Conservation (phyloP, 352 stramenopile genomes). For the Phytophthora pluvialis region DNA sequence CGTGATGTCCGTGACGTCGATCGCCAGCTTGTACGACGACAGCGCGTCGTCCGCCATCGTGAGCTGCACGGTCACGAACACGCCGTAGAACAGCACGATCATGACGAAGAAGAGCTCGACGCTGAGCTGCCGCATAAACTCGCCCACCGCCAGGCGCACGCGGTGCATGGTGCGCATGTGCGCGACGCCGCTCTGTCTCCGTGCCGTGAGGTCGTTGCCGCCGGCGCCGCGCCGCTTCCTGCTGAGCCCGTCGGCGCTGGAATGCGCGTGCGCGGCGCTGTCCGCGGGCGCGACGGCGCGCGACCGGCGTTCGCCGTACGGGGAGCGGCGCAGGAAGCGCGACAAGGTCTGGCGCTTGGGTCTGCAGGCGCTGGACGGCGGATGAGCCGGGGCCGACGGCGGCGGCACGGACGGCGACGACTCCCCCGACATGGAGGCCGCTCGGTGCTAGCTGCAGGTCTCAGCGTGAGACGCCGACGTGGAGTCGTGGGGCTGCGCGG, state of each 20-base stretch:
- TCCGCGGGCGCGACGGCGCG: slow-evolving; percentile 67
- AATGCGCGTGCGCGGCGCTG: slow-evolving; percentile 16
- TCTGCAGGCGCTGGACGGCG: slow-evolving; percentile 42
- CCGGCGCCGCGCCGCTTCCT: slow-evolving; percentile 46
- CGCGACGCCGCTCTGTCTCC: slow-evolving; percentile 39
- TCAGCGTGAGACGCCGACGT: slow-evolving; percentile 21
- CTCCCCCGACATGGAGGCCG: slow-evolving; percentile 32
- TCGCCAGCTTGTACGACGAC: slow-evolving; percentile 60
- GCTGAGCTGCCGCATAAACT: slow-evolving; percentile 85
- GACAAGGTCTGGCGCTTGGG: slow-evolving; percentile 69
- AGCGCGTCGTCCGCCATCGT: slow-evolving; percentile 68
- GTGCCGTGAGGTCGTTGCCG: slow-evolving; percentile 41
- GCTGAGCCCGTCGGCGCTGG: slow-evolving; percentile 6
- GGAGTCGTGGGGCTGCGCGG: neutral
- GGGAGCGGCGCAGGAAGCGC: slow-evolving; percentile 63
- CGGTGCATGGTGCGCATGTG: slow-evolving; percentile 48
- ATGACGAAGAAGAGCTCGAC: slow-evolving; percentile 91
- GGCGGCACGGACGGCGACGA: slow-evolving; percentile 33
- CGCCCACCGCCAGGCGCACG: slow-evolving; percentile 60
- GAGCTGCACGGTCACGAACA: slow-evolving; percentile 87
- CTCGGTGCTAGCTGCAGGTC: slow-evolving; percentile 15
- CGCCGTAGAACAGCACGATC: slow-evolving; percentile 85
- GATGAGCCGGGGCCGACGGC: slow-evolving; percentile 24
- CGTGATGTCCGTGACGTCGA: slow-evolving; percentile 85
- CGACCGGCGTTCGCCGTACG: slow-evolving; percentile 67